Evolutionary conservation across 768 basidiomycete genomes (phyloP), one percentile per base, ranked within the genome.

Genomic region (Asterophora parasitica): DNA sequence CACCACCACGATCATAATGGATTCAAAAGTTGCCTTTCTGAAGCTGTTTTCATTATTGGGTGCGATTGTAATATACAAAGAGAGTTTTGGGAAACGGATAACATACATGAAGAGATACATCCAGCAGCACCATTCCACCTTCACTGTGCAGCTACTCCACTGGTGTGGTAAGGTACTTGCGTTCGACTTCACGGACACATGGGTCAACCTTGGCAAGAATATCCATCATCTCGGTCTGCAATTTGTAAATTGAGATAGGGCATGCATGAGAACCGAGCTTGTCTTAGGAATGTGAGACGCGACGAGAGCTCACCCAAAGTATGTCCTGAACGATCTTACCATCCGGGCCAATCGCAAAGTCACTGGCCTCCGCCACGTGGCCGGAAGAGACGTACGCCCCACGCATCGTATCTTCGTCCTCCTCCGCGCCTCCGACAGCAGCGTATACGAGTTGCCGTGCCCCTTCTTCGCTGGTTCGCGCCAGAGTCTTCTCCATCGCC

Each of bases 401-500:
- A 30, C 55, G 52, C 34, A 54, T 23, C 26, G 20, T 26, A 27
- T 54, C 48, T 19, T 51, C 50, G 7, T 42, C 33, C 15, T n/a
- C n/a, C n/a, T 42, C 53, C 16, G 23, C 23, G 9, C 41, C 48
- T 40, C 48, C 56, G 10, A 54, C 45, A 7, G 56, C 49, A 13
- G 48, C 53, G 33, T 46, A 57, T n/a, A 54, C 50, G 13, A 57
- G 41, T 23, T 54, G 52, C 13, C 56, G 38, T 4, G 50, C 48
- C 15, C 56, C 56, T 45, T 57, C 44, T 37, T 57, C 56, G 1
- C 45, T 34, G 13, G 55, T 52, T 11, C 45, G 63, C 1, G 66
- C 73, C 0, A 78, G 34, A 0, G 61, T 2, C 4, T 43, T 55
- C 32, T 69, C 63, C 52, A 68, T 58, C 2, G 70, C 16, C 28